Conservation (phyloP, 768 basidiomycete species). For the Collybiopsis confluens region DNA sequence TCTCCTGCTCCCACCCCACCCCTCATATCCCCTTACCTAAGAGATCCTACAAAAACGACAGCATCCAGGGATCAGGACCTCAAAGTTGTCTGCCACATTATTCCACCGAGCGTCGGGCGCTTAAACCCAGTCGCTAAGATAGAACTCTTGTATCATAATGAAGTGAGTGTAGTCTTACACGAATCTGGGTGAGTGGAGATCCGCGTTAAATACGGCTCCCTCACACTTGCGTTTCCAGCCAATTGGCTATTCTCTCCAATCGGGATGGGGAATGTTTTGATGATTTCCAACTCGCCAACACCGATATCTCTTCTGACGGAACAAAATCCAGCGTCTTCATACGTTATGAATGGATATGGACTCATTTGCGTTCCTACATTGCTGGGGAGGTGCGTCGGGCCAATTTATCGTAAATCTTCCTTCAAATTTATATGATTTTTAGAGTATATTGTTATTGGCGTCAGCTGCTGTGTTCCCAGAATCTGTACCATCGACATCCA, state of each 20-base stretch:
- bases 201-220: too few species aligned
- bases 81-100: slow-evolving; percentile 36
- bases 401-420: slow-evolving; percentile 1
- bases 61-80: slow-evolving; percentile 26
- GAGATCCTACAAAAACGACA: slow-evolving; percentile 15
- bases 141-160: slow-evolving; percentile 35
- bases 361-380: slow-evolving; percentile 28
- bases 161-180: slow-evolving; percentile 51
- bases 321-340: slow-evolving; percentile 27
- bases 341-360: slow-evolving; percentile 43
- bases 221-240: slow-evolving; percentile 40
- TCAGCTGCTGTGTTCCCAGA: slow-evolving; percentile 33
- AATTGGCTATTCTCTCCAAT: slow-evolving; percentile 48
- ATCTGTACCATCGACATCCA: slow-evolving; percentile 1
- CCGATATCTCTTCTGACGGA: slow-evolving; percentile 21
- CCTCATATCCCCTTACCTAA: slow-evolving; percentile 35
- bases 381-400: slow-evolving; percentile 34
- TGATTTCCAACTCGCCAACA: slow-evolving; percentile 25
- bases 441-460: slow-evolving; percentile 41
- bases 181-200: slow-evolving; percentile 54
- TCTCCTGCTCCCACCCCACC: slow-evolving; percentile 38
- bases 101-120: slow-evolving; percentile 41
- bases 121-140: slow-evolving; percentile 43
- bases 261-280: slow-evolving; percentile 43
- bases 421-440: slow-evolving; percentile 12